These are phyloP conservation scores for Rhizopogon salebrosus DNA, from an alignment of 768 basidiomycete genomes.

Conservation along the genomic window DNA sequence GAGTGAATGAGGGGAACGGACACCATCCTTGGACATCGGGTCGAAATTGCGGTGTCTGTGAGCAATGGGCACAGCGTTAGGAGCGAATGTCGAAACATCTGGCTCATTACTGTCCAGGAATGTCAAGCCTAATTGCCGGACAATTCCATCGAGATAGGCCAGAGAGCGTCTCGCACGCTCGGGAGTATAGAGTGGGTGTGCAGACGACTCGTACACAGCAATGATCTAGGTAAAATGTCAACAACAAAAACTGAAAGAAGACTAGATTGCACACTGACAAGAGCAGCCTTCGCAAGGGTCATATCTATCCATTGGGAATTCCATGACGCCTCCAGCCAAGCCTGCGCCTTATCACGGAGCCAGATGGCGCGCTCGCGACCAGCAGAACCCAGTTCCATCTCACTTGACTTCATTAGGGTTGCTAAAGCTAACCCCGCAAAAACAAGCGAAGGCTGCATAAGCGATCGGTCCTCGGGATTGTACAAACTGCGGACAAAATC, in stretches of 20 bases:
- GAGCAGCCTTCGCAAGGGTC: constrained; percentile 66
- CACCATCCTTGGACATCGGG: constrained; percentile 20
- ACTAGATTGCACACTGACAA: constrained; percentile 36
- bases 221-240: constrained; percentile 47
- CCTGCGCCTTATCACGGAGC: constrained; percentile 53
- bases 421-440: constrained; percentile 66
- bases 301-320: constrained; percentile 51
- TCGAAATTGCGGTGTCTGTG: constrained; percentile 25
- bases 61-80: constrained; percentile 46
- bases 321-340: constrained; percentile 47
- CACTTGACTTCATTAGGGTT: constrained; percentile 68
- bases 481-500: constrained; percentile 49
- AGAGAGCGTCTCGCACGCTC: constrained; percentile 51
- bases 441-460: constrained; percentile 69
- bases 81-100: constrained; percentile 46
- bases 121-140: constrained; percentile 50
- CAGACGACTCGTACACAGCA: constrained; percentile 72
- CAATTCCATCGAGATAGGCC: constrained; percentile 57
- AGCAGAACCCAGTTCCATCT: constrained; percentile 45
- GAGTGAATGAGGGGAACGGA: constrained; percentile 22
- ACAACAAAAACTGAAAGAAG: not conserved
- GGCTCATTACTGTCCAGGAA: constrained; percentile 53
- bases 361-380: constrained; percentile 57
- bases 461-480: constrained; percentile 44
- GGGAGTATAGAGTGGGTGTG: constrained; percentile 60